Evolutionary conservation across 2,329 filamentous ascomycete species (phyloP).

Genomic region (Monosporascus ibericus): DNA sequence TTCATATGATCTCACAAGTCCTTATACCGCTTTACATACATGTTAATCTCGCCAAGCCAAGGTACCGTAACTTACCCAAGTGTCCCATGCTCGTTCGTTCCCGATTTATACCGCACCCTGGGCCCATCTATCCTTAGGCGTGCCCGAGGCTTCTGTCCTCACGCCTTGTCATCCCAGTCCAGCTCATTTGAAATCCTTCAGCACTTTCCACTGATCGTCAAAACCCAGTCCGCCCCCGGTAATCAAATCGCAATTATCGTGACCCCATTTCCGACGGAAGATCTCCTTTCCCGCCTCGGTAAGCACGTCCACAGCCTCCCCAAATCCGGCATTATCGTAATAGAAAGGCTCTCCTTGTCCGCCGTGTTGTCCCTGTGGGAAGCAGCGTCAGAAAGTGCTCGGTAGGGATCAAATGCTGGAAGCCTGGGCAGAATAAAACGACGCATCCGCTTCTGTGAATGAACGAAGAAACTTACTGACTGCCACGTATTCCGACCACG

Average conservation of each 20-base stretch:
- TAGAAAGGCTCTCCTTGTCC: conserved; percentile 38
- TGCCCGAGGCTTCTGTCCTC: neutral
- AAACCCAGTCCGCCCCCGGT: conserved; percentile 27
- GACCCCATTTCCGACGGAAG: conserved; percentile 39
- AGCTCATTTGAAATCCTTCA: conserved; percentile 27
- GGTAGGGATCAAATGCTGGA: too few relatives aligned
- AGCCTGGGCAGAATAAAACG: too few relatives aligned
- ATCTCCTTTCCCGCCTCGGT: conserved; percentile 28
- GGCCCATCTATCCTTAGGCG: neutral
- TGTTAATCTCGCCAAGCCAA: neutral
- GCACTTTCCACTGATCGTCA: conserved; percentile 42
- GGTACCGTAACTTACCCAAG: neutral
- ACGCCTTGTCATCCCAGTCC: conserved; percentile 5
- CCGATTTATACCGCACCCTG: neutral
- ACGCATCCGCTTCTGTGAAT: neutral
- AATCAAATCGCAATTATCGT: conserved; percentile 36
- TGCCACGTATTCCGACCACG: conserved; percentile 38
- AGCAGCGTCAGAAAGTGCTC: neutral
- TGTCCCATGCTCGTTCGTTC: neutral
- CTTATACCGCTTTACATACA: neutral
- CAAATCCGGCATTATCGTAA: conserved; percentile 30
- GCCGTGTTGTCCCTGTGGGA: conserved; percentile 26
- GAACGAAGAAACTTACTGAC: conserved; percentile 1
- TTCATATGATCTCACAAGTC: too few relatives aligned
- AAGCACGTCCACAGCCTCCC: conserved; percentile 25